These are phyloP conservation scores for Trichoderma oligosporum DNA, from an alignment of 2,329 filamentous ascomycete species.

Conservation along the genomic window DNA sequence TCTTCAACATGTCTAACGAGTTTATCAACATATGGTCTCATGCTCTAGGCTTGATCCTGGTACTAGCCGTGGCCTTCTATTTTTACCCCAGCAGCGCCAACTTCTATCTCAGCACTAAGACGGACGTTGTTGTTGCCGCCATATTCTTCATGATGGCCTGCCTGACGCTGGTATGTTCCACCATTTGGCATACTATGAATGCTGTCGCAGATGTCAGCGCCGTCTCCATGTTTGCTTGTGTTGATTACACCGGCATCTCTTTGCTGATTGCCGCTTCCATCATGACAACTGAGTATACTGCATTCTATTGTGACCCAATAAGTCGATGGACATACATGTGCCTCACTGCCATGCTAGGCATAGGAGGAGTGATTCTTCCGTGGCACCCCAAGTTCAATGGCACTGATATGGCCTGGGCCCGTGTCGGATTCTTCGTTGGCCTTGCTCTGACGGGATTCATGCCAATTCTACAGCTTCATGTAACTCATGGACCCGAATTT, in stretches of 20 bases:
- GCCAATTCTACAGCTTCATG: slow-evolving; percentile 77
- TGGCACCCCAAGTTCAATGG: slow-evolving; percentile 97
- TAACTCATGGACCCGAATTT: slow-evolving; percentile 73
- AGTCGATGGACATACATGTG: slow-evolving; percentile 84
- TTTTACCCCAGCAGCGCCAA: slow-evolving; percentile 88
- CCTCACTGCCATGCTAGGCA: slow-evolving; percentile 73
- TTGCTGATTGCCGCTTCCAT: slow-evolving; percentile 92
- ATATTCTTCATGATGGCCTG: slow-evolving; percentile 95
- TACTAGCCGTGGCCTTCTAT: slow-evolving; percentile 87
- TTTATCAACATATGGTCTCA: slow-evolving; percentile 98
- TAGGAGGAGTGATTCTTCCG: slow-evolving; percentile 84
- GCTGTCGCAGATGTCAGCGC: slow-evolving; percentile 85
- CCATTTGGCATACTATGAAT: slow-evolving; percentile 98
- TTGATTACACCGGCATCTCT: slow-evolving; percentile 97
- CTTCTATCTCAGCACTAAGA: slow-evolving; percentile 80
- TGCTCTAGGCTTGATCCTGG: slow-evolving; percentile 79
- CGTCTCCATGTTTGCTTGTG: slow-evolving; percentile 92
- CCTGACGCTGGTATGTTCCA: slow-evolving; percentile 92
- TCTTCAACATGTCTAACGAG: slow-evolving; percentile 86
- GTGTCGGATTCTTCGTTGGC: slow-evolving; percentile 86
- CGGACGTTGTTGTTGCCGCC: slow-evolving; percentile 85
- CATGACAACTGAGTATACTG: slow-evolving; percentile 97
- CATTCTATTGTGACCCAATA: slow-evolving; percentile 93
- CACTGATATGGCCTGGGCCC: slow-evolving; percentile 84
- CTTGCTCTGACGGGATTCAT: slow-evolving; percentile 85